Evolutionary conservation across 2,329 filamentous ascomycete genomes (phyloP).

Genomic region (Exophiala sp.): DNA sequence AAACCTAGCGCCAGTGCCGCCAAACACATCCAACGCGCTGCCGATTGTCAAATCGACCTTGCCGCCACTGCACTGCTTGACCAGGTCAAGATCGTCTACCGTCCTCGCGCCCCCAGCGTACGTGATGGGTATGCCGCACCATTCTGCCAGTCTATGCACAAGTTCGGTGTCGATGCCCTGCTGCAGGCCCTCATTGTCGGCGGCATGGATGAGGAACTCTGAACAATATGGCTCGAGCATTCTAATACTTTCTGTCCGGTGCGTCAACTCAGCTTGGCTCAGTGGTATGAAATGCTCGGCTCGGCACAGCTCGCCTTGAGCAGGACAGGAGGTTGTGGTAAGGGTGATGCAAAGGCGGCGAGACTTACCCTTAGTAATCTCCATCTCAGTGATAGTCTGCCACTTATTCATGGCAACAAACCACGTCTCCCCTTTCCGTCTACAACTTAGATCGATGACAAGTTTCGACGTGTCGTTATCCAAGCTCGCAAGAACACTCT

Average conservation of each 20-base stretch:
- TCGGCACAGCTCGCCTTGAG: too few species aligned
- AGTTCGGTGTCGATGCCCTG: conserved; percentile 84
- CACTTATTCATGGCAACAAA: conserved; percentile 99
- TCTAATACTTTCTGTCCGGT: conserved; percentile 66
- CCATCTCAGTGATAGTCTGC: conserved; percentile 97
- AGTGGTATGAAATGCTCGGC: too few species aligned
- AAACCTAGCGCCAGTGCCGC: conserved; percentile 79
- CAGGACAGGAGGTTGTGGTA: too few species aligned
- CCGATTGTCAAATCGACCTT: conserved; percentile 93
- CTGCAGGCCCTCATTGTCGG: conserved; percentile 93
- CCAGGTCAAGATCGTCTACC: conserved; percentile 75
- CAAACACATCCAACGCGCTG: conserved; percentile 93
- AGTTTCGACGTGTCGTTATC: conserved; percentile 73
- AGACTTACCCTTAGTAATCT: conserved; percentile 74
- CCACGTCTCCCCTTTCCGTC: conserved; percentile 73
- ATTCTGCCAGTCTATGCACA: conserved; percentile 70
- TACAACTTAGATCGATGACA: conserved; percentile 92
- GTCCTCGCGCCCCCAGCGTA: conserved; percentile 92
- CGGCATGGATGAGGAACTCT: conserved; percentile 95
- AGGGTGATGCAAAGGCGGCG: neutral
- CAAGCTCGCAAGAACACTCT: conserved; percentile 69
- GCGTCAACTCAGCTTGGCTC: too few species aligned
- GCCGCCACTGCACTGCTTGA: conserved; percentile 72
- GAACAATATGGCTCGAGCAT: conserved; percentile 86
- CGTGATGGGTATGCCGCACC: conserved; percentile 90